Conservation (phyloP, 768 basidiomycete genomes). For the Mycena metata region DNA sequence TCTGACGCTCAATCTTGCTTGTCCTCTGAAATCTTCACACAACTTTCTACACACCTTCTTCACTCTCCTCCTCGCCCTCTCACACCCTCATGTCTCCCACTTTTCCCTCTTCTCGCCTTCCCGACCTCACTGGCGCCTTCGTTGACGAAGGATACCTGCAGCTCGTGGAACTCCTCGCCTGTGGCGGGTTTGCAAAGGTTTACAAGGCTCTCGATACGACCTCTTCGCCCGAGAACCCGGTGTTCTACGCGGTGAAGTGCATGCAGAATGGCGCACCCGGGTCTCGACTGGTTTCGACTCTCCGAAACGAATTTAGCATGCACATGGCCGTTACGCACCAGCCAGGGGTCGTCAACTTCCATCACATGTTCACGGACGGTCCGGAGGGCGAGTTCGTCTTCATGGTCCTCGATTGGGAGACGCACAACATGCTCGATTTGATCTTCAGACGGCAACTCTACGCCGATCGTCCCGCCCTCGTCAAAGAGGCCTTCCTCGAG, state of each 20-base stretch:
- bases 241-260: slow-evolving; percentile 23
- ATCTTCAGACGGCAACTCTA: neutral
- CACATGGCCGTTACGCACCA: neutral
- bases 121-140: slow-evolving; percentile 2
- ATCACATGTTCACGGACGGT: neutral
- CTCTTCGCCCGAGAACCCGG: neutral
- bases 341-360: neutral
- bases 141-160: neutral
- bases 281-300: neutral
- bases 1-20: neutral
- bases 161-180: slow-evolving; percentile 3
- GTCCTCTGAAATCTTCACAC: neutral
- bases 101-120: neutral
- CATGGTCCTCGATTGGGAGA: neutral
- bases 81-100: neutral
- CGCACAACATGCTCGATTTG: neutral
- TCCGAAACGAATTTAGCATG: neutral
- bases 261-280: slow-evolving; percentile 6
- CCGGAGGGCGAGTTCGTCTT: neutral
- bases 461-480: neutral
- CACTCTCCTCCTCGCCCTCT: neutral
- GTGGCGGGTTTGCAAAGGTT: neutral
- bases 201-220: slow-evolving; percentile 31
- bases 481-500: slow-evolving; percentile 5
- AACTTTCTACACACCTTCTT: neutral